Evolutionary conservation across 768 basidiomycete genomes (phyloP).

Genomic region (button mushroom (Agaricus bisporus)): DNA sequence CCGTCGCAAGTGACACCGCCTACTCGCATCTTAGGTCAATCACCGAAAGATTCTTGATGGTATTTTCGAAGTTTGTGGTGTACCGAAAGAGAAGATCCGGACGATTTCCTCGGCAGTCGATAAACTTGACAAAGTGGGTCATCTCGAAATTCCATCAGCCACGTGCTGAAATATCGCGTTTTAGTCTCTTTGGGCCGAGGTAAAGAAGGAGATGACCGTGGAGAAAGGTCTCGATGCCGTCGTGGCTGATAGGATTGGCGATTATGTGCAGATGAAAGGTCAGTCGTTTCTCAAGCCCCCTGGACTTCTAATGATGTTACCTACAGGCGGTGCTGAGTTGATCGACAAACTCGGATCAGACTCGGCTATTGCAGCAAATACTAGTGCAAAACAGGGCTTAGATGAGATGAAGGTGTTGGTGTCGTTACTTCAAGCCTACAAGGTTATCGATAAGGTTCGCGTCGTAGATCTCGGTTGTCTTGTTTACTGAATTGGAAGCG

Average conservation of each 20-base stretch:
- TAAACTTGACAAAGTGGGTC: constrained; percentile 88
- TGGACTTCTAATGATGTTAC: background rate
- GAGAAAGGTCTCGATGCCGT: constrained; percentile 84
- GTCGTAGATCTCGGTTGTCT: background rate
- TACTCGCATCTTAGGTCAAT: constrained; percentile 59
- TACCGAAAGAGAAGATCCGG: constrained; percentile 83
- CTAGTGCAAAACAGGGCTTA: constrained; percentile 74
- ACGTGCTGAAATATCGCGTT: background rate
- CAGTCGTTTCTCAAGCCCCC: constrained; percentile 5
- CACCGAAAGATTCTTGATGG: constrained; percentile 97
- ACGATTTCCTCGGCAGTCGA: constrained; percentile 95
- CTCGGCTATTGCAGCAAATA: constrained; percentile 56
- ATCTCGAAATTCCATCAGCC: background rate
- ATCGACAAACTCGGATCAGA: constrained; percentile 68
- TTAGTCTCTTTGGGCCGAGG: constrained; percentile 84
- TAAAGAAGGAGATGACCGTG: constrained; percentile 93
- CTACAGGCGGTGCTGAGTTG: constrained; percentile 69
- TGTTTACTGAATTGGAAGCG: background rate
- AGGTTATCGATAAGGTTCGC: constrained; percentile 66
- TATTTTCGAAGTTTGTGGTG: constrained; percentile 94
- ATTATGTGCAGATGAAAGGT: constrained; percentile 97
- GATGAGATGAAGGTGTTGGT: constrained; percentile 85
- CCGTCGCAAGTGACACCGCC: background rate
- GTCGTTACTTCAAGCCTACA: constrained; percentile 73
- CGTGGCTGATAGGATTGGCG: constrained; percentile 90